A percentile compares a stretch with the other conserved stretches of the same genome.
Conservation (phyloP, 1,284 basidiomycete species). For the Heliocybe sulcata region DNA sequence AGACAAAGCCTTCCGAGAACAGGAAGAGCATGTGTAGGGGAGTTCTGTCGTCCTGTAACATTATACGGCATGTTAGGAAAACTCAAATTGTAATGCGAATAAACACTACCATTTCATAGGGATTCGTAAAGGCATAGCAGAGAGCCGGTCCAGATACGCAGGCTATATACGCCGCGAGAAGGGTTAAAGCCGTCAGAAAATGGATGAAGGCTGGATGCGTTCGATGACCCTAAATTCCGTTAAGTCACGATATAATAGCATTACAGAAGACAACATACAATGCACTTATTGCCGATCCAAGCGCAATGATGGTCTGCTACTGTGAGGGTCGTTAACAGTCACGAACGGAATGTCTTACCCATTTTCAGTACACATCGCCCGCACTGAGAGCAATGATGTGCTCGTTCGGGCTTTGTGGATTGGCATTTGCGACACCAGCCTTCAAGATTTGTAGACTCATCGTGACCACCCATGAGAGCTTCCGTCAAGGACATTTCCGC, state of each 20-base stretch:
- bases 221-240: conserved; percentile 58
- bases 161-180: conserved; percentile 59
- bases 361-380: conserved; percentile 80
- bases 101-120: conserved; percentile 46
- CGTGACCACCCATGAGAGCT: conserved; percentile 40
- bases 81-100: conserved; percentile 2
- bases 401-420: conserved; percentile 75
- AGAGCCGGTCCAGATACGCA: conserved; percentile 50
- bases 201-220: conserved; percentile 86
- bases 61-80: conserved; percentile 4
- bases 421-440: conserved; percentile 75
- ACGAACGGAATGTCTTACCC: conserved; percentile 41
- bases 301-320: conserved; percentile 80
- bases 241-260: conserved; percentile 3
- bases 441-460: conserved; percentile 44
- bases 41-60: conserved; percentile 47
- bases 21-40: conserved; percentile 71
- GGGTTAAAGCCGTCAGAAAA: conserved; percentile 63
- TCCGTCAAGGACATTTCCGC: conserved; percentile 51
- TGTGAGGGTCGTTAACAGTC: conserved; percentile 3
- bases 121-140: conserved; percentile 61
- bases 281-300: conserved; percentile 76
- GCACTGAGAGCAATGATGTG: conserved; percentile 79
- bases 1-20: conserved; percentile 51
- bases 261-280: conserved; percentile 40